Evolutionary conservation across 2,329 filamentous ascomycete genomes (phyloP).

Genomic region (Phaeophleospora eucalypticola): DNA sequence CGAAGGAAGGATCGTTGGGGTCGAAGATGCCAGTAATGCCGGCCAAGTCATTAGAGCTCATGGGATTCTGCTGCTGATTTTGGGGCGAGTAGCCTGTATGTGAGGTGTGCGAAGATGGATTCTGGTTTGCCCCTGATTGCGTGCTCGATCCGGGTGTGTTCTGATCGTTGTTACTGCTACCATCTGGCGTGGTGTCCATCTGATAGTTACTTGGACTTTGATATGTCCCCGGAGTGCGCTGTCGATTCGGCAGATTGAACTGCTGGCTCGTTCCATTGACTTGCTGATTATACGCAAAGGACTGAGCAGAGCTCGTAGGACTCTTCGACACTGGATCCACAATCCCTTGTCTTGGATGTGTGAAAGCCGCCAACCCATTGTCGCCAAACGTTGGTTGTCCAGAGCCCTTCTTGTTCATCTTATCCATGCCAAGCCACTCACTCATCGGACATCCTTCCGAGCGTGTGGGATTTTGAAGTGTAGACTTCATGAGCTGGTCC

Average conservation of each 20-base stretch:
- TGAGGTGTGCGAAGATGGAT: constrained; percentile 26
- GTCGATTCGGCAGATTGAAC: constrained; percentile 26
- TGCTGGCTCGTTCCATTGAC: background rate
- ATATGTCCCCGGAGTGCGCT: constrained; percentile 18
- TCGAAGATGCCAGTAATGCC: constrained; percentile 9
- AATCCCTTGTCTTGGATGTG: constrained; percentile 10
- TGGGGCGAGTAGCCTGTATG: constrained; percentile 28
- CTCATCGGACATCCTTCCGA: constrained; percentile 15
- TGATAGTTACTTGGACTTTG: constrained; percentile 23
- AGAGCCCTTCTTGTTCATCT: background rate
- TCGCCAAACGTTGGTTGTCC: constrained; percentile 22
- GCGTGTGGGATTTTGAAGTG: background rate
- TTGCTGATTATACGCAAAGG: constrained; percentile 1
- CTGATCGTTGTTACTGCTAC: constrained; percentile 23
- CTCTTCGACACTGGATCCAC: background rate
- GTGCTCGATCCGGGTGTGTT: constrained; percentile 26
- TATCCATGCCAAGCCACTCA: constrained; percentile 13
- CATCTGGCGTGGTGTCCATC: constrained; percentile 32
- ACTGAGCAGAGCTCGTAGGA: background rate
- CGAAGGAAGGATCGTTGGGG: constrained; percentile 11
- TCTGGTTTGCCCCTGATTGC: constrained; percentile 22
- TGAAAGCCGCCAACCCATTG: constrained; percentile 21
- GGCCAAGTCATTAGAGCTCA: constrained; percentile 3
- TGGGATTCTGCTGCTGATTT: constrained; percentile 11
- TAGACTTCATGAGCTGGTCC: constrained; percentile 6